A percentile compares a stretch with the other conserved stretches of the same genome.
Evolutionary conservation across 768 basidiomycete species (phyloP).

Genomic region (Suillus lakei): DNA sequence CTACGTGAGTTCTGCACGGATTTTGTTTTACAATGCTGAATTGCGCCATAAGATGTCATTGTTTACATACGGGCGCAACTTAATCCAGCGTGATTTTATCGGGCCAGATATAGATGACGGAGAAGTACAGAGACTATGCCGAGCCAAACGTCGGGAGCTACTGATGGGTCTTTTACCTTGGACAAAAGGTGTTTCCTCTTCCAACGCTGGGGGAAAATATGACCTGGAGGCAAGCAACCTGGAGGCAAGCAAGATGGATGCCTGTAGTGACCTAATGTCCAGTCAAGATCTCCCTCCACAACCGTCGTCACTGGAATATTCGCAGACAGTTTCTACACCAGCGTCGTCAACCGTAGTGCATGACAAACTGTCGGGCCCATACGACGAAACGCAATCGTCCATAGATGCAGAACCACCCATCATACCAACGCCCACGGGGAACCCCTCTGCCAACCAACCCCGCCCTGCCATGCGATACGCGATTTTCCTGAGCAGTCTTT

Average conservation of each 20-base stretch:
- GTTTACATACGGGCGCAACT: background rate
- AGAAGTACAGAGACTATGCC: background rate
- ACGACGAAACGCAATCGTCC: background rate
- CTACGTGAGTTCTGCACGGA: conserved; percentile 41
- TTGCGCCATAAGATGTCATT: background rate
- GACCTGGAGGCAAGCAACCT: too few relatives aligned
- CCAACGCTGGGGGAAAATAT: background rate
- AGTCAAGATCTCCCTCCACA: background rate
- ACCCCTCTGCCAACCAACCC: background rate
- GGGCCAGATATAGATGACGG: background rate
- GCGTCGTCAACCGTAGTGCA: conserved; percentile 11
- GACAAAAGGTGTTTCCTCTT: background rate
- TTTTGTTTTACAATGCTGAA: background rate
- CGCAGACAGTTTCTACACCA: background rate
- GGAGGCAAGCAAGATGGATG: too few relatives aligned
- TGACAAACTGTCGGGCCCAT: background rate
- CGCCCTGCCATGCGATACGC: background rate
- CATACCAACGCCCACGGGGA: background rate
- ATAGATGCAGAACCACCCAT: background rate
- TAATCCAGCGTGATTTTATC: background rate
- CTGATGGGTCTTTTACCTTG: background rate
- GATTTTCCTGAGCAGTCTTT: conserved; percentile 41
- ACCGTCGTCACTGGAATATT: background rate
- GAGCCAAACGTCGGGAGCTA: background rate
- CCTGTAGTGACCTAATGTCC: background rate